Evolutionary conservation across 169 alveolate genomes (phyloP).

Genomic region (Sarcocystis neurona): DNA sequence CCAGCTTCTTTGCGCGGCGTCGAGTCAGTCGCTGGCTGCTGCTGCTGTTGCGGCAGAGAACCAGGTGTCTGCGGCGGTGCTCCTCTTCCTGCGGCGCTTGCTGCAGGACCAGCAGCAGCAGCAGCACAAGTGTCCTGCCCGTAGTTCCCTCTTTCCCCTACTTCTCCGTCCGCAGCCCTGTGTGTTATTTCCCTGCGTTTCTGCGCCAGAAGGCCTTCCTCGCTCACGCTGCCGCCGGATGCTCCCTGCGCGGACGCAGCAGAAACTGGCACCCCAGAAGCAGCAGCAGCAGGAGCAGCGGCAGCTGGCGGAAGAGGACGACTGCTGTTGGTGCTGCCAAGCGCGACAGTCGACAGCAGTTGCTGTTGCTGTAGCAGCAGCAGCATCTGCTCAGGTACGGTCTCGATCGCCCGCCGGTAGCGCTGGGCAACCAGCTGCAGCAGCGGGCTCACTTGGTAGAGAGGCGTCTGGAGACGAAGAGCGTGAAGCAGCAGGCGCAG

Average conservation of each 20-base stretch:
- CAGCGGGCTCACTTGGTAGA: constrained; percentile 46
- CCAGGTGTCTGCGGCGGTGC: too few species aligned
- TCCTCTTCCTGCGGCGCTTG: not conserved
- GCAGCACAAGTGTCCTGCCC: not conserved
- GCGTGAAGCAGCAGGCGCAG: constrained; percentile 49
- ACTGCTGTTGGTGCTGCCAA: not conserved
- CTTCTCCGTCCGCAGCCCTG: not conserved
- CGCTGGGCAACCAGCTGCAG: constrained; percentile 57
- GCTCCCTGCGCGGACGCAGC: not conserved
- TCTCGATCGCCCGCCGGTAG: constrained; percentile 65
- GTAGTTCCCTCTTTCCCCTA: not conserved
- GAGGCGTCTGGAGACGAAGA: constrained; percentile 37
- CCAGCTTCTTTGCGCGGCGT: too few species aligned
- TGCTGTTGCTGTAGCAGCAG: not conserved
- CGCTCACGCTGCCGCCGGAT: not conserved
- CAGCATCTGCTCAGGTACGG: not conserved
- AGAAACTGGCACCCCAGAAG: too few species aligned
- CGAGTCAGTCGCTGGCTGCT: too few species aligned
- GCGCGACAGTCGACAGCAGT: not conserved
- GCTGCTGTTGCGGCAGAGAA: too few species aligned
- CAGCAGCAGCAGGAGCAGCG: too few species aligned
- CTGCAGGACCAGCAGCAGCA: constrained; percentile 10
- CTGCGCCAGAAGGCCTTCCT: not conserved
- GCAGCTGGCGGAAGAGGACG: too few species aligned
- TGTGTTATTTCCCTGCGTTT: not conserved